These are phyloP conservation scores for Paradendryphiella salina DNA, from an alignment of 2,329 filamentous ascomycete genomes.

Conservation along the genomic window DNA sequence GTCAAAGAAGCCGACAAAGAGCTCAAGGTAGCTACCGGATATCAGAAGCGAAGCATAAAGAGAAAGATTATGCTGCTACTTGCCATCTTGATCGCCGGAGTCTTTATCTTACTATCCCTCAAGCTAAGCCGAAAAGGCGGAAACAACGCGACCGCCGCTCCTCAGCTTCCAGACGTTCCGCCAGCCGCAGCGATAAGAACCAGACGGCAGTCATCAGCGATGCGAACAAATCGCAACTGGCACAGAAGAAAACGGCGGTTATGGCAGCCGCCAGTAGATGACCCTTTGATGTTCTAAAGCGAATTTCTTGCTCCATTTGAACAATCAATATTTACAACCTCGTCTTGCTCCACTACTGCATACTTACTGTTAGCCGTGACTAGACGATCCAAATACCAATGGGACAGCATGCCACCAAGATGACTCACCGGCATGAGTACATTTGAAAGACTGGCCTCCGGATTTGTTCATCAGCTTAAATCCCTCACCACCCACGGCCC, in stretches of 20 bases:
- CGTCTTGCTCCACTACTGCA: background rate
- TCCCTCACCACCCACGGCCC: background rate
- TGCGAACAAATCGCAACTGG: slow-evolving; percentile 36
- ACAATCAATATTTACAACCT: slow-evolving; percentile 18
- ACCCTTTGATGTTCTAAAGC: slow-evolving; percentile 5
- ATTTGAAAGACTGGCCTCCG: background rate
- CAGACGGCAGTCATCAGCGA: slow-evolving; percentile 22
- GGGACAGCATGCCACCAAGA: background rate
- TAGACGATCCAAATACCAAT: background rate
- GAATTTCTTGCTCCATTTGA: background rate
- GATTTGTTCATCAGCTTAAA: background rate
- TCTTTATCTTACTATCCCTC: slow-evolving; percentile 83
- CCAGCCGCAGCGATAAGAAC: slow-evolving; percentile 20
- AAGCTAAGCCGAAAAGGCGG: slow-evolving; percentile 64
- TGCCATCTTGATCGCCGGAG: slow-evolving; percentile 76
- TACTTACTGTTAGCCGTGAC: background rate
- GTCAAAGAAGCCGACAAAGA: slow-evolving; percentile 94
- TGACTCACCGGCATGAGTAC: background rate
- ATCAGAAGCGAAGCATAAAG: slow-evolving; percentile 86
- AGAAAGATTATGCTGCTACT: slow-evolving; percentile 91
- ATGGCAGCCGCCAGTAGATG: slow-evolving; percentile 28
- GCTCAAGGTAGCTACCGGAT: slow-evolving; percentile 81
- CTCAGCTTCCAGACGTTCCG: slow-evolving; percentile 25
- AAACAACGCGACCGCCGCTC: slow-evolving; percentile 18
- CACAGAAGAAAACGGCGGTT: slow-evolving; percentile 43